These are phyloP conservation scores for Cercophora sp. DNA, from an alignment of 495 filamentous ascomycete species.

Conservation along the genomic window DNA sequence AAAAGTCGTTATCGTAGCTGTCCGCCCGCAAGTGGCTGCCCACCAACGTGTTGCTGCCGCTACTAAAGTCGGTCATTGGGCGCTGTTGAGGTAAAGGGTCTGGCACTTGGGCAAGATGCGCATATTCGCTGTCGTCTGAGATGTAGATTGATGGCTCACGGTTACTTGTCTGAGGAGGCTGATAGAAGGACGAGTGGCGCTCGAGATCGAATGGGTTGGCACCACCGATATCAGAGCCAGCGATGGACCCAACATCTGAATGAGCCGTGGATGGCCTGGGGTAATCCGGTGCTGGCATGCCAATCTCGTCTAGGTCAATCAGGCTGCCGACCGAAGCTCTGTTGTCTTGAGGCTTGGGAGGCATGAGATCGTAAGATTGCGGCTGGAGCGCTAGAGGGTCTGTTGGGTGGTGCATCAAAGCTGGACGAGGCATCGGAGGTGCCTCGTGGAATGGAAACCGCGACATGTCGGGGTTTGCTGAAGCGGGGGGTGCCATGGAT, in stretches of 20 bases:
- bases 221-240: conserved; percentile 43
- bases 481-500: conserved; percentile 44
- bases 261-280: conserved; percentile 51
- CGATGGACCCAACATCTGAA: conserved; percentile 45
- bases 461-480: conserved; percentile 48
- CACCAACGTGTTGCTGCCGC: conserved; percentile 12
- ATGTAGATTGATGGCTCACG: conserved; percentile 52
- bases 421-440: conserved; percentile 34
- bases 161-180: conserved; percentile 27
- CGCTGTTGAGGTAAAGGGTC: conserved; percentile 8
- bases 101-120: conserved; percentile 19
- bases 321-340: conserved; percentile 43
- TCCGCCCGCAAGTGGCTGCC: conserved; percentile 24
- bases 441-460: conserved; percentile 44
- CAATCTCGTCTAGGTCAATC: conserved; percentile 52
- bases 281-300: conserved; percentile 32
- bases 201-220: conserved; percentile 53
- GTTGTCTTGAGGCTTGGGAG: conserved; percentile 23
- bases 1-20: conserved; percentile 32
- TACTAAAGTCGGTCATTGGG: conserved; percentile 7
- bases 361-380: conserved; percentile 37
- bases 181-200: conserved; percentile 50
- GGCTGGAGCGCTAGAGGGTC: conserved; percentile 44
- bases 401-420: conserved; percentile 47
- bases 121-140: conserved; percentile 44